Conservation (phyloP, 805 yeast genomes). For the Torulaspora quercuum region DNA sequence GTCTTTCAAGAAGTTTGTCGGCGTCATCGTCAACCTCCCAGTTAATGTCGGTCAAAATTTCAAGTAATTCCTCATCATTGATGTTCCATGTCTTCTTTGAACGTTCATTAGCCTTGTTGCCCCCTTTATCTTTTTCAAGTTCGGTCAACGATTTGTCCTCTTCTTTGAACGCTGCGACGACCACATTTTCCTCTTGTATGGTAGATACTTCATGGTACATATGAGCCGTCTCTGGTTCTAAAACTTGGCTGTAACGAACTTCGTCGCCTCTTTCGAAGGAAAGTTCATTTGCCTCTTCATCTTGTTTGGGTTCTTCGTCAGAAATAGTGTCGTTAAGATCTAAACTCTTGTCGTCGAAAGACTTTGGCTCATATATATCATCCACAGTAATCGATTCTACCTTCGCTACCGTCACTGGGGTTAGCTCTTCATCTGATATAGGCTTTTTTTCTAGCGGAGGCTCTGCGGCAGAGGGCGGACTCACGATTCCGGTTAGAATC, state of each 20-base stretch:
- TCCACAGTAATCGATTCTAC: slow-evolving; percentile 9
- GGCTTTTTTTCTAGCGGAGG: not conserved
- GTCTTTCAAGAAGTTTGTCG: slow-evolving; percentile 51
- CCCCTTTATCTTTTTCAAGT: slow-evolving; percentile 1
- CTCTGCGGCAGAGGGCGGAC: slow-evolving; percentile 1
- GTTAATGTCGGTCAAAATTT: slow-evolving; percentile 69
- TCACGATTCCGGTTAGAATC: not conserved
- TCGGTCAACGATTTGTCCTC: slow-evolving; percentile 3
- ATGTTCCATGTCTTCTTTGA: slow-evolving; percentile 37
- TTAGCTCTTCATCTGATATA: not conserved
- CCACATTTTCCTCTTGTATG: slow-evolving; percentile 32
- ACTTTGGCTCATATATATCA: slow-evolving; percentile 5
- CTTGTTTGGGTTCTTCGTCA: slow-evolving; percentile 14
- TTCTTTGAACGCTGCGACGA: slow-evolving; percentile 3
- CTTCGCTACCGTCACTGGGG: slow-evolving; percentile 7
- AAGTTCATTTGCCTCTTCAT: slow-evolving; percentile 32
- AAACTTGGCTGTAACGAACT: slow-evolving; percentile 24
- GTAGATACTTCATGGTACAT: slow-evolving; percentile 34
- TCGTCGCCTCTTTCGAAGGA: slow-evolving; percentile 39
- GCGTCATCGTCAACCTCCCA: slow-evolving; percentile 73
- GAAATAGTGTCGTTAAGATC: slow-evolving; percentile 7
- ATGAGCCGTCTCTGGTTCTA: slow-evolving; percentile 17
- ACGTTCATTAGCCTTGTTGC: not conserved
- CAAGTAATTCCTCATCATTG: slow-evolving; percentile 38
- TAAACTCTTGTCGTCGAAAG: slow-evolving; percentile 5